phyloP scores from a whole-genome alignment of 257 asterid species.

The Solanum etuberosum region DNA sequence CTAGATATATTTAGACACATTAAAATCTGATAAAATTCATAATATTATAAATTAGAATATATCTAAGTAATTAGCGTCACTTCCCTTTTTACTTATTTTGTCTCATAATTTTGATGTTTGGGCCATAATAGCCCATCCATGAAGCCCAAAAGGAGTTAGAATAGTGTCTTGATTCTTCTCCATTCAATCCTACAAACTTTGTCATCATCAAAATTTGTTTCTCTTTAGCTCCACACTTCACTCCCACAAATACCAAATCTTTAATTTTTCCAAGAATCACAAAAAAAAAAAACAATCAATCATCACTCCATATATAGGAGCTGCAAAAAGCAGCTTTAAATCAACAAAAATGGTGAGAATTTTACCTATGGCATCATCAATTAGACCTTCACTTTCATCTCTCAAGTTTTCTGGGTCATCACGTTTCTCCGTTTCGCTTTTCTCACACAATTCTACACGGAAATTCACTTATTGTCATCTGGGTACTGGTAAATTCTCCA shows the following conservation, averaged over 20 bases:
- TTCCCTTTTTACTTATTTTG: no score
- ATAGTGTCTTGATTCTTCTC: neutral
- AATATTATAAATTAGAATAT: no score
- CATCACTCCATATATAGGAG: neutral
- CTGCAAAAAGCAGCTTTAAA: neutral
- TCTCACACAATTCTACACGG: slow-evolving; percentile 17
- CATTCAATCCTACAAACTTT: neutral
- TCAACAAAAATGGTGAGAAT: slow-evolving; percentile 41
- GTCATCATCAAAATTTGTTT: neutral
- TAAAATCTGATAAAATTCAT: no score
- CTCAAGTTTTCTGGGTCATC: slow-evolving; percentile 30
- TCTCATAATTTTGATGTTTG: neutral
- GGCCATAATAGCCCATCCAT: neutral
- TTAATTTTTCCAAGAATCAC: neutral
- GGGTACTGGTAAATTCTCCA: slow-evolving; percentile 29
- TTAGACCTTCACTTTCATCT: slow-evolving; percentile 72
- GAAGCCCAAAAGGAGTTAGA: neutral
- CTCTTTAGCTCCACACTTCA: neutral
- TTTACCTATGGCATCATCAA: slow-evolving; percentile 78
- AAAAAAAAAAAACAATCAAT: neutral
- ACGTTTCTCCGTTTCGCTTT: slow-evolving; percentile 27
- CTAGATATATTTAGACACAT: fast-evolving
- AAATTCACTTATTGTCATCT: slow-evolving; percentile 26
- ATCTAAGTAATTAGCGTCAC: no score
- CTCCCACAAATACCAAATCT: neutral